Evolutionary conservation across 2,329 filamentous ascomycete genomes (phyloP), one percentile per base, ranked within the genome.

Genomic region (Pseudogymnoascus sp.): DNA sequence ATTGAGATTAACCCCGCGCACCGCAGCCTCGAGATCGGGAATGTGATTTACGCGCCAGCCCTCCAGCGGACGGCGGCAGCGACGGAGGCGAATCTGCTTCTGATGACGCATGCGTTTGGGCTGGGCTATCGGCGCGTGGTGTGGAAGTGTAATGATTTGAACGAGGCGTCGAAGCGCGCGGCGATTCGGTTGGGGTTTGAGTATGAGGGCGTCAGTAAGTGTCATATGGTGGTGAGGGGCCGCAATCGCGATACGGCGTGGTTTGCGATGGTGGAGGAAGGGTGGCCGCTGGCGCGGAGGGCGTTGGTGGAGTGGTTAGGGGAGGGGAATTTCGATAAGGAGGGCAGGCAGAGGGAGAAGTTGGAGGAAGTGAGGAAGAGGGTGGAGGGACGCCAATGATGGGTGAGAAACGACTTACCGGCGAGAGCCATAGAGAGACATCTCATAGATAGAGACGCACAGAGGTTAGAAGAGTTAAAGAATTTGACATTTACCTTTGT

Each of bases 61-160:
- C 68, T 87, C 14, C 79, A 83, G 67, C 76, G 79, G 12, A 85
- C 82, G 0, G 75, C 76, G 0, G 77, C 75, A 6, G 79, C 82
- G 0, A 87, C 83, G 0, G 85, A 87, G 68, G 76, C 78, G 0
- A 75, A 81, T 63, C 85, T 80, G 63, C 72, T 87, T 1, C 69
- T 86, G n/a, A 75, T 81, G 43, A 73, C 73, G 37, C 74, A 82
- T 60, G 77, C 77, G 0, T 82, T 87, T 65, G 78, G 81, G 3
- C 68, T 86, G 20, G 76, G 79, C 0, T 85, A 82, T 67, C 70
- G 78, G 3, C 74, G 85, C 6, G 77, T 85, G 3, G 84, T 87
- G 69, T 88, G 85, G 84, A 88, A 87, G 66, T 83, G 81, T 60
- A 78, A 87, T 67, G 65, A 75, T 14, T 71, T 83, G 9, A 88